Base-by-base conservation (phyloP, 257 asterid genomes). In the Solanum clarkiae region DNA sequence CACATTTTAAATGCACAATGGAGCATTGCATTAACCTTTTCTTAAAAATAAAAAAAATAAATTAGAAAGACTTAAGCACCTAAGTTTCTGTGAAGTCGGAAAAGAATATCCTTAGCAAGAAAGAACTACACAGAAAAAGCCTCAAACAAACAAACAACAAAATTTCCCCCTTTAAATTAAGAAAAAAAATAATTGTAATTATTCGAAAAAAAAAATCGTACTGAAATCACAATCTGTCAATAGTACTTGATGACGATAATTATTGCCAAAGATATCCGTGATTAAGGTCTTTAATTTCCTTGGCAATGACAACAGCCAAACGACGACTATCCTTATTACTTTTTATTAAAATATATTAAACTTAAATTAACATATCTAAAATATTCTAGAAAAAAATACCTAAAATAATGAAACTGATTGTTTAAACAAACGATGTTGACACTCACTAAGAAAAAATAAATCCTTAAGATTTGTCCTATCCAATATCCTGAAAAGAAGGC, bases 401-500 rank as follows among this genome's bases (percentile, higher is more conserved):
- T 80, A 84, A 57, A 79, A 49, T 74, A 84, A 84, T 66, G 9
- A 57, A 54, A 62, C 18, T 22, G 20, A 45, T 88, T 84, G 84
- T 86, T 84, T 86, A 77, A 88, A 79, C 59, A 68, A 82, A 57
- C 77, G 88, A 86, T 82, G 86, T 81, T 88, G 91, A 88, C 91
- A 86, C 88, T 85, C 91, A 88, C 91, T 88, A 86, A 88, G 83
- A 83, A 66, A 86, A 77, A 79, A 70, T 55, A 68, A 54, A 60
- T 86, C 53, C 87, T 86, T 26, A 17, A 85, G 74, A 49, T 88
- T 86, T 85, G 91, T 86, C 87, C 57, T 84, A 59, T 82, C 40
- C 44, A 20, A 68, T 87, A 81, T 82, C 89, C 89, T 49, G 65
- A 84, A 84, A 88, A 55, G 29, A 47, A 22, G 60, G 80, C 36